Base-by-base conservation (phyloP, 176 grass and related monocot genomes). In the Echinochloa phyllopogon region DNA sequence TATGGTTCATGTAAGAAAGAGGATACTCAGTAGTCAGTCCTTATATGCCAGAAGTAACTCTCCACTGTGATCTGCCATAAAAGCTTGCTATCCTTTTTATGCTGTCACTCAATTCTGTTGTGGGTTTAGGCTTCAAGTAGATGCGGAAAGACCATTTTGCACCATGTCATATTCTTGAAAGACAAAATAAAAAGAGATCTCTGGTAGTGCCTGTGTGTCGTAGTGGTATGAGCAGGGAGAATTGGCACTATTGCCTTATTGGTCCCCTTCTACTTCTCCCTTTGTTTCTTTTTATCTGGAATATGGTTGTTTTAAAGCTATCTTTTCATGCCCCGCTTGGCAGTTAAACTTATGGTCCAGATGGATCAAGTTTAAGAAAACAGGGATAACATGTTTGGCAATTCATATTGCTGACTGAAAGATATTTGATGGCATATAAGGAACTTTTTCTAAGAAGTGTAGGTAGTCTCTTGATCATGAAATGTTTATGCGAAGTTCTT, bases 271-370 rank as follows among this genome's bases (percentile, higher is more conserved):
- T 25, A 60, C 3, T 12, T 60, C 4, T 57, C 2, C 13, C 41
- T 69, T 57, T 56, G 4, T 15, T 81, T 15, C 37, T 56, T 52
- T 52, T 38, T 53, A 41, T 10, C 40, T 58, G 38, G 48, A 75
- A 39, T 68, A 37, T 40, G 45, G 16, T 81, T 81, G 65, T 6
- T 27, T 12, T 69, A 57, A 68, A 69, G 49, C 14, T 69, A 69
- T 56, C 15, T 36, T 56, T 69, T 36, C 36, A 27, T 43, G 47
- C 13, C 15, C 21, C 24, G 5, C 36, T 12, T 69, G 78, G 42
- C 27, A 13, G 12, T 12, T 81, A 17, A 55, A 41, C 79, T 52
- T 6, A 56, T 55, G 4, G 49, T 38, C 53, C 33, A 15, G 71
- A 74, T 74, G 27, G 47, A 52, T 52, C 47, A 18, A 33, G 57